Evolutionary conservation across 2,329 filamentous ascomycete species (phyloP), one percentile per base, ranked within the genome.

Genomic region (Apiospora sp.): DNA sequence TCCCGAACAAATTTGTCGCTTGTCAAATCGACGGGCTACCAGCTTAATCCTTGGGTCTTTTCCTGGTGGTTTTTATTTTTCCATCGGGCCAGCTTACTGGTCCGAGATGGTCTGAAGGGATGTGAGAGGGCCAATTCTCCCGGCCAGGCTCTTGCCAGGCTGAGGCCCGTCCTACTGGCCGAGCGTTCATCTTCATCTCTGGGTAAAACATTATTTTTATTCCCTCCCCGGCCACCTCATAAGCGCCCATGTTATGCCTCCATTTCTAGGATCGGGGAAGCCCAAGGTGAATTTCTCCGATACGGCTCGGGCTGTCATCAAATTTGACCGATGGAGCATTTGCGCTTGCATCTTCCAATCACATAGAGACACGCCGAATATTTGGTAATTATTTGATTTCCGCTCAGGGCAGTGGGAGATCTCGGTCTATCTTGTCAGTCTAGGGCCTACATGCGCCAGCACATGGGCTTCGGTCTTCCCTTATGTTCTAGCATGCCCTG

Each of bases 371-470:
- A 73, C 72, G 67, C 46, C 44, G 71, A 64, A 51, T 41, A 61
- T 61, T 61, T 61, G 58, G n/a, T n/a, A 61, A 61, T 61, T 61
- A 43, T 16, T 68, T 48, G 67, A 68, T 44, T 68, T 68, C 67
- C 67, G 67, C 67, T 68, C 67, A 44, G 67, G 67, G 58, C 58
- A 64, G 58, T 64, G 58, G 19, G 58, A 64, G 58, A 64, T 41
- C 58, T 64, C 34, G 19, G 58, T 12, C 16, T 64, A 12, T 22
- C 34, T 37, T 37, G 16, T 44, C 46, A 49, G 46, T 30, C 27
- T 30, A 30, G 27, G 27, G 27, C 43, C 81, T 79, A 86, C 86
- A 10, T 68, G 84, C 37, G 81, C 78, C 43, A 68, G 43, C 67
- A 68, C 67, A 46, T n/a, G 7, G 13, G n/a, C 43, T 68, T 68